Evolutionary conservation across 257 asterid species (phyloP).

Genomic region (Capsicum rhomboideum): DNA sequence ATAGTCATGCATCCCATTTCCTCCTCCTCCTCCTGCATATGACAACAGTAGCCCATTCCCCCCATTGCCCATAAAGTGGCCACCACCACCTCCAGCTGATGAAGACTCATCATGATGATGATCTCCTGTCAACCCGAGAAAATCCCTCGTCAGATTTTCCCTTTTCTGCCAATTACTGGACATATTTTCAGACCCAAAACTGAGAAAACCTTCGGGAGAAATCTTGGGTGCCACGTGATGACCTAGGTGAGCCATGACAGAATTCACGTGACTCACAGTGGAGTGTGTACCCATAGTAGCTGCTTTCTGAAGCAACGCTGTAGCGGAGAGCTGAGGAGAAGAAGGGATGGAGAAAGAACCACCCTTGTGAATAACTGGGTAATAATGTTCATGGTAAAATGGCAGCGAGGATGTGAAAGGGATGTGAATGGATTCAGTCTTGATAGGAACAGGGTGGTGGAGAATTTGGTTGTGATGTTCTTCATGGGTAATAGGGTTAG

Average conservation of each 20-base stretch:
- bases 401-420: conserved; percentile 25
- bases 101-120: conserved; percentile 9
- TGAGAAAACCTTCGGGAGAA: conserved; percentile 8
- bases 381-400: conserved; percentile 24
- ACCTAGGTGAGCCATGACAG: conserved; percentile 54
- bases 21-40: not conserved
- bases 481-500: conserved; percentile 12
- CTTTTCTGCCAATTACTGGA: conserved; percentile 42
- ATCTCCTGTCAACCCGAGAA: conserved; percentile 59
- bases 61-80: not conserved
- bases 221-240: conserved; percentile 33
- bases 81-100: conserved; percentile 4
- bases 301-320: conserved; percentile 73
- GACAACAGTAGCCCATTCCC: not conserved
- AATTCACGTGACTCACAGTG: conserved; percentile 32
- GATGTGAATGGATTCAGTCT: conserved; percentile 38
- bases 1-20: not conserved
- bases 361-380: not conserved
- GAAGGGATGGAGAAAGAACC: conserved; percentile 19
- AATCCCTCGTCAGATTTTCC: conserved; percentile 65
- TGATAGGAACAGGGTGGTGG: conserved; percentile 18
- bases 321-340: conserved; percentile 47
- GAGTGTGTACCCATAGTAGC: conserved; percentile 30
- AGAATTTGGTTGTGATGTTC: not conserved
- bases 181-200: conserved; percentile 7